Percentiles rank a stretch among this genome's conserved stretches.
phyloP scores from a whole-genome alignment of 805 yeast genomes.

The Brettanomyces custersianus region DNA sequence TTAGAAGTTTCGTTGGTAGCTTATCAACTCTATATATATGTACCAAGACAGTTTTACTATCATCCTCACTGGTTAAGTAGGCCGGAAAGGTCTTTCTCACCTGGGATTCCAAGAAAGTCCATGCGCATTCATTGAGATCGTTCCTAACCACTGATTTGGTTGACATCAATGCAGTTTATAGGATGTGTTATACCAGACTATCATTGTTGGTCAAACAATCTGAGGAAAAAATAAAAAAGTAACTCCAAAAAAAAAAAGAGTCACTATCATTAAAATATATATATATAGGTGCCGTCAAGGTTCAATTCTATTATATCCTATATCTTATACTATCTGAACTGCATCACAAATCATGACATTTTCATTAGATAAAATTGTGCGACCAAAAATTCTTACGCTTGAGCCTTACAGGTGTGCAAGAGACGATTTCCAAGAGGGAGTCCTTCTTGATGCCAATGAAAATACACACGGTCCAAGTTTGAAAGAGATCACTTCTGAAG shows the following conservation, averaged over 20 bases:
- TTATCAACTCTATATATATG: no score
- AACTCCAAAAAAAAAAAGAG: not conserved
- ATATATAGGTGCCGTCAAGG: not conserved
- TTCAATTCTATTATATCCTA: not conserved
- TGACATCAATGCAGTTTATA: no score
- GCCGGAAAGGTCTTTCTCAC: no score
- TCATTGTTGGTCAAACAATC: no score
- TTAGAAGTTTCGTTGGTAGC: conserved; percentile 1
- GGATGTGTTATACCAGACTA: no score
- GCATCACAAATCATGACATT: conserved; percentile 32
- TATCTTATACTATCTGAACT: not conserved
- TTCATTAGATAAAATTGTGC: conserved; percentile 48
- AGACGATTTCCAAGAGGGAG: conserved; percentile 86
- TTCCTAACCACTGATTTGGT: no score
- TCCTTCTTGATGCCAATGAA: conserved; percentile 91
- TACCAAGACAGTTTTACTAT: no score
- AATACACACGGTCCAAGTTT: conserved; percentile 88
- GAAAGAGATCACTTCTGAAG: conserved; percentile 29
- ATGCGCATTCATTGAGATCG: no score
- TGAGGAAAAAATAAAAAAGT: no score
- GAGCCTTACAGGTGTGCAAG: conserved; percentile 96
- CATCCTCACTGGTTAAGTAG: no score
- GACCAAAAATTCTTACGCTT: conserved; percentile 76
- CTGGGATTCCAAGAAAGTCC: no score
- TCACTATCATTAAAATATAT: not conserved